A percentile compares a stretch with the other conserved stretches of the same genome.
phyloP scores from a whole-genome alignment of 2,329 filamentous ascomycete genomes.

The Penicillium sp. region DNA sequence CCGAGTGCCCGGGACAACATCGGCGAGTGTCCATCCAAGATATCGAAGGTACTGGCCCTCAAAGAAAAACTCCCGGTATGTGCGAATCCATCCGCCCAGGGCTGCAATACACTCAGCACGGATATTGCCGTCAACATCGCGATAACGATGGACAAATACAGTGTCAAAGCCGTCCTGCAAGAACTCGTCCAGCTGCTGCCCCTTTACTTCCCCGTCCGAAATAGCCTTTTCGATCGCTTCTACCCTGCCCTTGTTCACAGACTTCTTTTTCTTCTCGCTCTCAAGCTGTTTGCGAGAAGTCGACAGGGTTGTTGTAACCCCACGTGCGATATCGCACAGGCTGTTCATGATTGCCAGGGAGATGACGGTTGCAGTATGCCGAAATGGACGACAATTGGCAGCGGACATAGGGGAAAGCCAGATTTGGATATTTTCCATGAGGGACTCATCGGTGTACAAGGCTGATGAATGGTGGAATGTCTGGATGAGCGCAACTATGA shows the following conservation, averaged over 20 bases:
- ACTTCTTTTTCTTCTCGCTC: slow-evolving; percentile 68
- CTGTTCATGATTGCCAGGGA: slow-evolving; percentile 76
- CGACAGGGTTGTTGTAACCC: slow-evolving; percentile 69
- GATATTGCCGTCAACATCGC: slow-evolving; percentile 87
- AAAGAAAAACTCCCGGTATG: slow-evolving; percentile 82
- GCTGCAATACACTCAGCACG: slow-evolving; percentile 84
- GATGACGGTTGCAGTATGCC: slow-evolving; percentile 88
- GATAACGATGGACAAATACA: slow-evolving; percentile 92
- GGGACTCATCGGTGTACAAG: slow-evolving; percentile 70
- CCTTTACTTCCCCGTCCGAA: slow-evolving; percentile 66
- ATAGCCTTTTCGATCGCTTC: slow-evolving; percentile 71
- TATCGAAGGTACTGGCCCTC: slow-evolving; percentile 89
- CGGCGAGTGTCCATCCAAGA: slow-evolving; percentile 91
- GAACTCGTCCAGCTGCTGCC: slow-evolving; percentile 67
- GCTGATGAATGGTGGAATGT: slow-evolving; percentile 79
- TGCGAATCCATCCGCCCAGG: slow-evolving; percentile 83
- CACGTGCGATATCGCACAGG: slow-evolving; percentile 70
- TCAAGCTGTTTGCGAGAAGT: slow-evolving; percentile 78
- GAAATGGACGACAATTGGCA: slow-evolving; percentile 80
- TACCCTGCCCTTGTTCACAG: slow-evolving; percentile 75
- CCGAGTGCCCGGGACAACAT: slow-evolving; percentile 70
- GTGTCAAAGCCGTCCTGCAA: slow-evolving; percentile 88
- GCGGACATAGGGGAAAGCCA: slow-evolving; percentile 94
- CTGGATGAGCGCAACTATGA: slow-evolving; percentile 74
- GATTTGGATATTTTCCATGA: slow-evolving; percentile 84